A percentile compares a stretch with the other conserved stretches of the same genome.
Evolutionary conservation across 345 rosid genomes (phyloP).

Genomic region (Psidium friedrichsthalianum): DNA sequence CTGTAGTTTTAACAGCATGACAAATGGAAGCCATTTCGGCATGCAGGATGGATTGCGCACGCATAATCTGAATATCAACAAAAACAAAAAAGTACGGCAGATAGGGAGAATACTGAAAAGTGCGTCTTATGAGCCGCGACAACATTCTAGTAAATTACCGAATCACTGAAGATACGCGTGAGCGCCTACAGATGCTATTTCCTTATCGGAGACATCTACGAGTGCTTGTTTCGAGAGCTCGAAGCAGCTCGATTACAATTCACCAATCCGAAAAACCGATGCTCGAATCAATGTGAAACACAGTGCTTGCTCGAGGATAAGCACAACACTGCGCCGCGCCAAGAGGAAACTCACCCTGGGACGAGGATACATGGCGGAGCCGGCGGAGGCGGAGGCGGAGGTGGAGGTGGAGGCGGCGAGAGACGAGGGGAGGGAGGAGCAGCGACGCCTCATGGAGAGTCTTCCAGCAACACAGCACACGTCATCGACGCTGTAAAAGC

Average conservation of each 20-base stretch:
- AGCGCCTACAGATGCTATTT: background rate
- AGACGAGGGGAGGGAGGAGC: background rate
- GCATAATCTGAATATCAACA: background rate
- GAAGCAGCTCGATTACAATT: background rate
- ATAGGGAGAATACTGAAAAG: background rate
- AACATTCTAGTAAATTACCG: background rate
- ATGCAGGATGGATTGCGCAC: background rate
- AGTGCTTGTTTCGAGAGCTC: background rate
- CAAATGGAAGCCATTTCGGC: background rate
- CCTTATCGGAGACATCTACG: background rate
- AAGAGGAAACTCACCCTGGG: constrained; percentile 23
- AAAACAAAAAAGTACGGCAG: background rate
- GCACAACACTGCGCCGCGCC: background rate
- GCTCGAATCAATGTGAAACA: background rate
- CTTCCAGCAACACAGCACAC: background rate
- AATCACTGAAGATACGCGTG: background rate
- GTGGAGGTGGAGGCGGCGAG: background rate
- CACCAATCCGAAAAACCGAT: background rate
- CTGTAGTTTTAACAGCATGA: background rate
- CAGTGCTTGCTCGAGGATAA: background rate
- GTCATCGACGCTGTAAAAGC: background rate
- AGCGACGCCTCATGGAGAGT: background rate
- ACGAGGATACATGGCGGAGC: constrained; percentile 35
- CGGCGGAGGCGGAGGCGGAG: background rate
- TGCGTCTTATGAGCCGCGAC: background rate